Percentiles rank a stretch among this genome's conserved stretches.
phyloP scores from a whole-genome alignment of 1,284 basidiomycete species.

The Tausonia pullulans region DNA sequence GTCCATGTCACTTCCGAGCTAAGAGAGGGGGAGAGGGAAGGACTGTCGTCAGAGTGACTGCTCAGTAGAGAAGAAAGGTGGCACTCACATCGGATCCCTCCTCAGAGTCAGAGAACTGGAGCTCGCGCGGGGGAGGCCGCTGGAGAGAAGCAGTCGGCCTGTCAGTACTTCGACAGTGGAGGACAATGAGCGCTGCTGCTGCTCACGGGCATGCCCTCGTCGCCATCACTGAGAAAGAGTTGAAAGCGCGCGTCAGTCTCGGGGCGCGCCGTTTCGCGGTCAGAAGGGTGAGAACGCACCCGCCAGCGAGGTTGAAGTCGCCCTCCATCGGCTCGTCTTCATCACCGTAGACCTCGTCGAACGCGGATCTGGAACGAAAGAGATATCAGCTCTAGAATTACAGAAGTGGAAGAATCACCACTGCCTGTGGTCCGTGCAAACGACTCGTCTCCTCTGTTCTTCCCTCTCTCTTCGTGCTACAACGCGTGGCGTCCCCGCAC shows the following conservation, averaged over 20 bases:
- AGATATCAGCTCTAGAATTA: too few species aligned
- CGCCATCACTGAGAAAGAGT: constrained; percentile 32
- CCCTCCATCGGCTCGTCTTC: constrained; percentile 31
- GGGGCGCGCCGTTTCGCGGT: too few species aligned
- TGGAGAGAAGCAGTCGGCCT: not conserved
- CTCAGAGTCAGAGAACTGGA: constrained; percentile 51
- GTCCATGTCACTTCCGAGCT: constrained; percentile 23
- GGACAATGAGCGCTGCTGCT: constrained; percentile 18
- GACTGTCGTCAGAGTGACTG: not conserved
- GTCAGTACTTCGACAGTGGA: too few species aligned
- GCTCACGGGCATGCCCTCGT: constrained; percentile 29
- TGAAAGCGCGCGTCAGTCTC: not conserved
- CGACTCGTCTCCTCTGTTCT: too few species aligned
- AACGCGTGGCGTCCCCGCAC: not conserved
- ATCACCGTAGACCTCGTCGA: constrained; percentile 40
- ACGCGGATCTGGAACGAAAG: constrained; percentile 37
- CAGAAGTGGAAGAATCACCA: too few species aligned
- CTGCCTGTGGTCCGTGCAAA: too few species aligned
- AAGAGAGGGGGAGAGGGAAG: constrained; percentile 36
- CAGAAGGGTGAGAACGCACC: constrained; percentile 23
- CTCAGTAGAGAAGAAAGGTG: constrained; percentile 19
- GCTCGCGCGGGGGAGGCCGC: constrained; percentile 34
- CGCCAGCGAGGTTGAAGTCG: constrained; percentile 11
- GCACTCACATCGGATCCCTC: constrained; percentile 40
- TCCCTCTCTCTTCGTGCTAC: too few species aligned